Conservation (phyloP, 225 moss, liverwort and hornwort species). For the Polytrichum formosum region DNA sequence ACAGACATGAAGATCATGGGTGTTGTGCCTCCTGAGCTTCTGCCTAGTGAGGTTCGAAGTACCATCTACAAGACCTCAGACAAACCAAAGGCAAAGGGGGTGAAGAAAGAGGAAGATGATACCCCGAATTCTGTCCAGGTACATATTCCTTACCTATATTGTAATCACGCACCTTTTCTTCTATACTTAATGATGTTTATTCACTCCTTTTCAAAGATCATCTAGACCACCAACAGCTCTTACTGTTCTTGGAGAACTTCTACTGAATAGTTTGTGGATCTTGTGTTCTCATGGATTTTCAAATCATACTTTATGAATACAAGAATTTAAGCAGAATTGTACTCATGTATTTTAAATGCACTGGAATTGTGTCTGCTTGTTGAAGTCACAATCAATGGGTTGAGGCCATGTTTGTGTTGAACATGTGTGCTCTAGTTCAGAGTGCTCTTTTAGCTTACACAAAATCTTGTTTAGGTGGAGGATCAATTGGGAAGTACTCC, state of each 20-base stretch:
- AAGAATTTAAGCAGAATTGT: too few species aligned
- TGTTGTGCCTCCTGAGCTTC: slow-evolving; percentile 82
- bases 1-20: slow-evolving; percentile 90
- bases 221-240: background rate
- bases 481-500: slow-evolving; percentile 40
- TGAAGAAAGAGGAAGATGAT: slow-evolving; percentile 83
- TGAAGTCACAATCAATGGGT: background rate
- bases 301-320: too few species aligned
- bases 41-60: slow-evolving; percentile 62
- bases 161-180: slow-evolving; percentile 3
- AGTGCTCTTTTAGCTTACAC: slow-evolving; percentile 16
- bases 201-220: background rate
- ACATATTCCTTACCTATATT: slow-evolving; percentile 5
- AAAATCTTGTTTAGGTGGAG: slow-evolving; percentile 42
- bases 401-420: background rate
- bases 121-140: slow-evolving; percentile 61
- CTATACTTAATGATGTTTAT: background rate
- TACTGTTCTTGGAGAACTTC: background rate
- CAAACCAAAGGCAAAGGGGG: slow-evolving; percentile 73
- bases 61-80: slow-evolving; percentile 82
- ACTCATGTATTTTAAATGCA: too few species aligned
- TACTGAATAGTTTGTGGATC: too few species aligned
- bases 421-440: slow-evolving; percentile 15
- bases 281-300: too few species aligned
- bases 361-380: background rate